Base-by-base conservation (phyloP, 768 basidiomycete genomes). In the Podaxis pistillaris region DNA sequence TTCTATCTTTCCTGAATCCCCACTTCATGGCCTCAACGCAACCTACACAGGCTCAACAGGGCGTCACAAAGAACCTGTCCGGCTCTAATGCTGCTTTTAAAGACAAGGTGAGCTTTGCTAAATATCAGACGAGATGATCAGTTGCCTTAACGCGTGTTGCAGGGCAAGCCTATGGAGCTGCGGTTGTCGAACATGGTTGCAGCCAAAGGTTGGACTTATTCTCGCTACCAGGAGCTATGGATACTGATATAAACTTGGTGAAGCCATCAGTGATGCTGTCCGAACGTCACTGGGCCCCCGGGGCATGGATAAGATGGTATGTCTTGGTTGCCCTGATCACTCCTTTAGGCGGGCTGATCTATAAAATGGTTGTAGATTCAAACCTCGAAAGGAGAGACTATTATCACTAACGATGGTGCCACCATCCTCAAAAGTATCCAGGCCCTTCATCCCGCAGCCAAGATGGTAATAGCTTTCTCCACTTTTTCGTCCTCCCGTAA, bases 221-320 rank as follows among this genome's bases (percentile, higher is more conserved):
- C 49, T 37, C 15, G 30, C 36, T 17, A 1, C 15, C 6, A 4
- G 55, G 41, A 44, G 30, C 22, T 47, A 37, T 62, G 17, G 38
- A 13, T 71, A 52, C 61, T 64, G 44, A 64, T 62, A 66, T 68
- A 11, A 60, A 60, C 67, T 49, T 8, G 64, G 30, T 62, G 19
- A 67, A 97, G 96, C 96, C 30, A 97, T 99, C 71, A 94, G 94
- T 69, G 96, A 97, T 81, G 96, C 94, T 57, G 96, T 99, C 47
- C 83, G 96, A 69, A 98, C 96, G 50, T 98, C 96, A 47, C 78
- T 99, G 68, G 96, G 96, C 13, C 96, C 96, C 52, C 88, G 91
- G 75, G 96, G 96, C 65, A 99, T 99, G 96, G 96, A 98, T 80
- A 98, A 98, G 82, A 98, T 98, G 96, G 96, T 92, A 70, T 63